Base-by-base conservation (phyloP, 2,329 filamentous ascomycete species). In the Xylaria sp. region DNA sequence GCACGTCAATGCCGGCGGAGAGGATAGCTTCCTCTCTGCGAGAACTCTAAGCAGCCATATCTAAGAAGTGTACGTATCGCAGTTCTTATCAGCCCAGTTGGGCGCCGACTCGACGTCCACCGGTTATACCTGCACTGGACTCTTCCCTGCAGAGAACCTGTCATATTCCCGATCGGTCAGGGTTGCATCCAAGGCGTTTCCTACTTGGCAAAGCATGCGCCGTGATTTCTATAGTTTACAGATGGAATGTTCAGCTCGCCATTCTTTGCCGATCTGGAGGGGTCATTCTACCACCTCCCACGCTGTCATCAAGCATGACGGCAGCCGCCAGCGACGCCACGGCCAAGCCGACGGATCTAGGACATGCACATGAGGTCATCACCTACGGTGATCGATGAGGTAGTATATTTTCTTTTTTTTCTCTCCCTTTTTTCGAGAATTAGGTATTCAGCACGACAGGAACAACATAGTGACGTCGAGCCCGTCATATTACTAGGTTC, bases 301-400 rank as follows among this genome's bases (percentile, higher is more conserved):
- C 21, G 36, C 48, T 50, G 17, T 8, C 51, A 30, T 30, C 53
- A 51, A 51, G 24, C 24, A 56, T 17, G 30, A 45, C n/a, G 32
- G 50, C 32, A 53, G 8, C 36, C 27, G 45, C 34, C 45, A 14
- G 24, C 32, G 54, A 45, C 19, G 54, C 59, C 34, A 61, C n/a
- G 34, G 2, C 45, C 30, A 57, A 58, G 27, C 59, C 48, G 48
- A 30, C 53, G 50, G 24, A 48, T 24, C n/a, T 24, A 9, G 42
- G 17, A 24, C 50, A 59, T 60, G 42, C 58, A 47, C 45, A 54
- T 64, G 60, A 67, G 61, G 60, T 64, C 61, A 61, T 64, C 61
- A 61, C 62, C 47, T n/a, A 24, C 21, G 47, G 47, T 9, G 47
- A 50, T 50, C 47, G 11, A 11, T 27, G 39, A 14, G 4, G 39